Evolutionary conservation across 805 yeast genomes (phyloP).

Genomic region (Barnettozyma californica): DNA sequence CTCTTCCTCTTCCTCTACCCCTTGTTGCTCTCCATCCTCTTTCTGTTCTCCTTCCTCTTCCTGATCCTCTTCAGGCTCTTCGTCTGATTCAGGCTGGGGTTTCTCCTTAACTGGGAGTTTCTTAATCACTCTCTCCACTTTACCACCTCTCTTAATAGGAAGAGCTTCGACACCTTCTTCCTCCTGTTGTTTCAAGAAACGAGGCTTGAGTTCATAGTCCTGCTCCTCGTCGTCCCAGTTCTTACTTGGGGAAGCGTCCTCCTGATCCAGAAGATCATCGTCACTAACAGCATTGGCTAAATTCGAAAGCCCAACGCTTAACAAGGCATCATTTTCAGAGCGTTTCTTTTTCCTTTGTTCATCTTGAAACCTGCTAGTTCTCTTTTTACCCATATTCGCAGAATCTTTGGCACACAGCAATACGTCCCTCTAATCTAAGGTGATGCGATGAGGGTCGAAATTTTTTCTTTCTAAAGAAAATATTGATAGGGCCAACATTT

Average conservation of each 20-base stretch:
- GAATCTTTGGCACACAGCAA: neutral
- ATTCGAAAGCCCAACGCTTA: constrained; percentile 22
- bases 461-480: neutral
- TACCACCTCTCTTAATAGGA: constrained; percentile 78
- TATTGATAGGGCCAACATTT: constrained; percentile 8
- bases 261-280: constrained; percentile 9
- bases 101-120: constrained; percentile 17
- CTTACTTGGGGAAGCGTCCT: constrained; percentile 4
- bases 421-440: neutral
- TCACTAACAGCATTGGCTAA: constrained; percentile 12
- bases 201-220: constrained; percentile 71
- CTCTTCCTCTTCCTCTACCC: constrained; percentile 25
- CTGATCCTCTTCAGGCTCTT: constrained; percentile 20
- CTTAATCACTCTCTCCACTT: constrained; percentile 59
- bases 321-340: constrained; percentile 19
- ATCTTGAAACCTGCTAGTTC: constrained; percentile 31
- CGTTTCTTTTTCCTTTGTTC: constrained; percentile 24
- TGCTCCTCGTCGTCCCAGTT: constrained; percentile 70
- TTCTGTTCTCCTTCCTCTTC: constrained; percentile 35
- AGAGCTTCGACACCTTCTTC: constrained; percentile 56
- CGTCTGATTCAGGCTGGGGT: constrained; percentile 11
- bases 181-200: constrained; percentile 42
- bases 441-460: constrained; percentile 8
- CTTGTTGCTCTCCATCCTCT: constrained; percentile 26
- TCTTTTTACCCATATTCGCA: constrained; percentile 33